These are phyloP conservation scores for Candida silvicultrix DNA, from an alignment of 805 yeast species.

Conservation along the genomic window DNA sequence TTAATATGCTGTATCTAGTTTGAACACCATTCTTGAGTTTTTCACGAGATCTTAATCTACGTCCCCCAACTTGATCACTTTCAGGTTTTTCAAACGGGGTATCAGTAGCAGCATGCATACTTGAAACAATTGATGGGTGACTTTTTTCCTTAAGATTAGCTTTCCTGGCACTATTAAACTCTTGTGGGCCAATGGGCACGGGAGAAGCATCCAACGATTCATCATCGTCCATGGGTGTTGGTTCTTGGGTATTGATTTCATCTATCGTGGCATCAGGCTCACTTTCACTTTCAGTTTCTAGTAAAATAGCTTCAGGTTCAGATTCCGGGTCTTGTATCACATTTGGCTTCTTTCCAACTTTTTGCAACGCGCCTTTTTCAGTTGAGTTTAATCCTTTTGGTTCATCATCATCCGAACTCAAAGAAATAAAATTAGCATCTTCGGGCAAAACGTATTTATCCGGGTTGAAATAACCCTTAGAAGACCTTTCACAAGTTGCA, in stretches of 20 bases:
- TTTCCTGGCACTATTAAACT: not conserved
- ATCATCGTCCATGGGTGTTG: not conserved
- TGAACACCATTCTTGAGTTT: not conserved
- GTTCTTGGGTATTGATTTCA: not conserved
- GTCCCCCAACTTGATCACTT: slow-evolving; percentile 9
- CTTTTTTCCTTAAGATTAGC: not conserved
- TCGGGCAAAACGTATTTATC: slow-evolving; percentile 6
- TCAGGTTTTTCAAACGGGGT: slow-evolving; percentile 2
- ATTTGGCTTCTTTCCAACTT: not conserved
- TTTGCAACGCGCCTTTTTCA: not conserved
- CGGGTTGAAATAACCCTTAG: slow-evolving; percentile 25
- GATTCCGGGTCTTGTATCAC: slow-evolving; percentile 3
- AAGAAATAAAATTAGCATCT: slow-evolving; percentile 3
- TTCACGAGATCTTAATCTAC: slow-evolving; percentile 9
- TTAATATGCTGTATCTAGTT: not conserved
- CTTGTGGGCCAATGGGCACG: not conserved
- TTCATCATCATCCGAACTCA: slow-evolving; percentile 1
- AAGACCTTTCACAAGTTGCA: slow-evolving; percentile 32
- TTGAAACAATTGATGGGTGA: not conserved
- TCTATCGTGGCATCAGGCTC: not conserved
- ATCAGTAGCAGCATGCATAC: not conserved
- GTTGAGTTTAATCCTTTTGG: not conserved
- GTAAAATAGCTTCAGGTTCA: not conserved
- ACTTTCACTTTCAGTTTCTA: not conserved
- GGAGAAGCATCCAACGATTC: not conserved